Conservation (phyloP, 2,329 filamentous ascomycete species). For the Fusarium multiceps region DNA sequence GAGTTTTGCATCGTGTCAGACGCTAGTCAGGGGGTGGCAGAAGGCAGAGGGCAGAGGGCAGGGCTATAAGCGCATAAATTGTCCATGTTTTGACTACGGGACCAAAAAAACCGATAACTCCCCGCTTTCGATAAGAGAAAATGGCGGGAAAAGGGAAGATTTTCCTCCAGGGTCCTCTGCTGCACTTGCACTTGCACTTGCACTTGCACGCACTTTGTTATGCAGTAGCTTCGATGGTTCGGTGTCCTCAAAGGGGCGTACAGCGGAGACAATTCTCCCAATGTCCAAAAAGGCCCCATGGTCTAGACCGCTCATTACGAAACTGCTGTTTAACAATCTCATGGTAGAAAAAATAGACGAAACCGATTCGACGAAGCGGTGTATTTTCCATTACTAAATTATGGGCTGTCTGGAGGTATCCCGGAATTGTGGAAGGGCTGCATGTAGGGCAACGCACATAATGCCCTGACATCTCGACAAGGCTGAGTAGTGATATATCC, state of each 20-base stretch:
- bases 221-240: conserved; percentile 21
- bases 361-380: conserved; percentile 26
- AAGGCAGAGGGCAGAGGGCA: neutral
- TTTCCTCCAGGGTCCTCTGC: conserved; percentile 22
- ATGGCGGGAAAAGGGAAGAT: conserved; percentile 28
- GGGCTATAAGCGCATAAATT: conserved; percentile 26
- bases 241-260: conserved; percentile 8
- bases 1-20: conserved; percentile 28
- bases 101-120: conserved; percentile 21
- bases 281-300: neutral
- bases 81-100: conserved; percentile 22
- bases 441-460: conserved; percentile 16
- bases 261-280: conserved; percentile 17
- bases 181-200: conserved; percentile 5
- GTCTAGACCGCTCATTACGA: conserved; percentile 30
- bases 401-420: conserved; percentile 2
- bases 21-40: conserved; percentile 27
- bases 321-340: neutral
- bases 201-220: conserved; percentile 3
- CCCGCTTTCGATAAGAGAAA: conserved; percentile 31
- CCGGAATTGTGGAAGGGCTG: neutral
- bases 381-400: conserved; percentile 15
- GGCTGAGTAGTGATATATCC: neutral
- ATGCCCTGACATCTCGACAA: conserved; percentile 23
- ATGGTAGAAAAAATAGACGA: conserved; percentile 8